Conservation (phyloP, 2,329 filamentous ascomycete genomes). For the Periconia sp. region DNA sequence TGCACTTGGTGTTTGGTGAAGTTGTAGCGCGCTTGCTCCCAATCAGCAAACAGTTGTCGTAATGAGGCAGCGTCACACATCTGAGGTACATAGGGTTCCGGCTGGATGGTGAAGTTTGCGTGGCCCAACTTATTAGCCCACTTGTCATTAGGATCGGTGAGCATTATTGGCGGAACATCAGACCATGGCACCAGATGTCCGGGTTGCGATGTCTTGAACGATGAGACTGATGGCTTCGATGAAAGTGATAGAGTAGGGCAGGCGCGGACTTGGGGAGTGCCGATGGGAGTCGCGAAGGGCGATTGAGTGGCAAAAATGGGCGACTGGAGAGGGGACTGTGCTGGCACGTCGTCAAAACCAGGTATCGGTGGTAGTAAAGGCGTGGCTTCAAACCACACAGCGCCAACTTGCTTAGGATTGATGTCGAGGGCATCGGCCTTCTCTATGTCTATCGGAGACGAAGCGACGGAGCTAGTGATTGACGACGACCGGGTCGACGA, state of each 20-base stretch:
- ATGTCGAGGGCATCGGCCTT: conserved; percentile 55
- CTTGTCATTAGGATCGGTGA: conserved; percentile 75
- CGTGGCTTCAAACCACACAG: conserved; percentile 74
- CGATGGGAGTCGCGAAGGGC: conserved; percentile 54
- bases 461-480: conserved; percentile 64
- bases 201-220: conserved; percentile 64
- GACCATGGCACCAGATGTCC: conserved; percentile 55
- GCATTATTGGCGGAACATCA: conserved; percentile 68
- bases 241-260: conserved; percentile 75
- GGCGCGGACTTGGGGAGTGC: conserved; percentile 55
- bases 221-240: conserved; percentile 76
- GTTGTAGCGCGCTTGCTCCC: conserved; percentile 82
- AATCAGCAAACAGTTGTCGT: conserved; percentile 74
- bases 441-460: conserved; percentile 42
- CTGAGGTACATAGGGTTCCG: conserved; percentile 77
- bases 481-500: conserved; percentile 78
- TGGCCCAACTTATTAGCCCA: conserved; percentile 89
- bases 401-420: conserved; percentile 55
- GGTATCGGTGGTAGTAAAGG: conserved; percentile 85
- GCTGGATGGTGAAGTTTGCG: conserved; percentile 88
- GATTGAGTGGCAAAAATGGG: conserved; percentile 69
- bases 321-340: conserved; percentile 84
- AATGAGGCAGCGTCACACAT: conserved; percentile 65
- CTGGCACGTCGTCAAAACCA: conserved; percentile 62
- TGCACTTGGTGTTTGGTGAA: conserved; percentile 89